Conservation (phyloP, 257 asterid species). For the Coffea canephora region DNA sequence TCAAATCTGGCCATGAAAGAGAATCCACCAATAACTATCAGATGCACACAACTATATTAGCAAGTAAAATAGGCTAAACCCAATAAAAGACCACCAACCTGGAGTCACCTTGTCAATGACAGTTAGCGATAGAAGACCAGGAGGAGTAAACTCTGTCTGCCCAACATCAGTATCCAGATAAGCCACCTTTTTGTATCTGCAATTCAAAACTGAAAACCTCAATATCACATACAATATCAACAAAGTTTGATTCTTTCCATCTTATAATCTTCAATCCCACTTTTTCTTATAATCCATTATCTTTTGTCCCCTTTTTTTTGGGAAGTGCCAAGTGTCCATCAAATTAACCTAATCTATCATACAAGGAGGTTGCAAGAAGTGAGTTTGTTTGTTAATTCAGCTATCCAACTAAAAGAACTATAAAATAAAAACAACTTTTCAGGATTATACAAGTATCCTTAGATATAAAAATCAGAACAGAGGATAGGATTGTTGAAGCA, state of each 20-base stretch:
- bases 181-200: conserved; percentile 84
- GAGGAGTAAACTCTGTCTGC: conserved; percentile 92
- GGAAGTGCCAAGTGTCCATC: neutral
- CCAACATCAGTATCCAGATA: conserved; percentile 97
- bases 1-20: conserved; percentile 54
- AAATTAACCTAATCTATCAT: neutral
- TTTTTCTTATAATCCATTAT: neutral
- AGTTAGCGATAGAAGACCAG: conserved; percentile 77
- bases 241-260: neutral
- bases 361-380: neutral
- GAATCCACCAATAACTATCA: neutral
- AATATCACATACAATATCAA: neutral
- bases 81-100: conserved; percentile 32
- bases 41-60: neutral
- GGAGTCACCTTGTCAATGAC: conserved; percentile 70
- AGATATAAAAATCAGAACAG: too few relatives aligned
- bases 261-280: neutral
- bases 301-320: neutral
- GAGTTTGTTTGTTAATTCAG: neutral
- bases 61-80: conserved; percentile 10
- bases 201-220: neutral
- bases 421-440: neutral
- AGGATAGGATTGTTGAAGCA: neutral
- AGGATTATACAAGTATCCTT: neutral
- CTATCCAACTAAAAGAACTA: neutral